Evolutionary conservation across 1,284 basidiomycete species (phyloP).

Genomic region (Schizopora paradoxa): DNA sequence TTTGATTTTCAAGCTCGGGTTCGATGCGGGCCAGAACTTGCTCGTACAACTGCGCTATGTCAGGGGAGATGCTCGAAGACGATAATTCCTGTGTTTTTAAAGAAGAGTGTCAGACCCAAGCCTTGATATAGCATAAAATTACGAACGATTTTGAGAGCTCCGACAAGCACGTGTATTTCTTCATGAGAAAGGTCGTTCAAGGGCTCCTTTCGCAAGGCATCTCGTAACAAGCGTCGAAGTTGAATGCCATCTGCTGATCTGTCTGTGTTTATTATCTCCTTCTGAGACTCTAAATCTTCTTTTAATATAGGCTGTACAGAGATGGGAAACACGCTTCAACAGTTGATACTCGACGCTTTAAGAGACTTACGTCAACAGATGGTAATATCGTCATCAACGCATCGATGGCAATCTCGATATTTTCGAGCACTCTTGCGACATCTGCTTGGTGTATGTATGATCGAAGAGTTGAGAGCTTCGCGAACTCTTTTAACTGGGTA

Average conservation of each 20-base stretch:
- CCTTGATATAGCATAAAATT: constrained; percentile 2
- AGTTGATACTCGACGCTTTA: not conserved
- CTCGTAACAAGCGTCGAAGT: constrained; percentile 10
- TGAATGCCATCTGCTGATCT: constrained; percentile 9
- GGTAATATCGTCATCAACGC: constrained; percentile 1
- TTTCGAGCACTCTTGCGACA: constrained; percentile 6
- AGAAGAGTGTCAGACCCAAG: constrained; percentile 1
- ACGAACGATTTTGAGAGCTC: constrained; percentile 8
- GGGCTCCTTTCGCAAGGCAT: constrained; percentile 7
- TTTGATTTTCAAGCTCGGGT: not conserved
- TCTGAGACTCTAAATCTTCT: constrained; percentile 13
- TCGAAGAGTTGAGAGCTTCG: constrained; percentile 4
- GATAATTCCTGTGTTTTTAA: not conserved
- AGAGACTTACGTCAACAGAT: constrained; percentile 9
- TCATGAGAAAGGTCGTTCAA: not conserved
- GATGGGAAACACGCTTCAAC: not conserved
- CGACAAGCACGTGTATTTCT: constrained; percentile 3
- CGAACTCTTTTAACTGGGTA: not conserved
- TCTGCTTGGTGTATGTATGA: constrained; percentile 14
- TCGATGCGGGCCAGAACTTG: constrained; percentile 6
- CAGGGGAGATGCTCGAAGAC: not conserved
- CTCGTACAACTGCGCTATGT: constrained; percentile 6
- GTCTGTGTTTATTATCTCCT: constrained; percentile 14
- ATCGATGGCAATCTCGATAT: constrained; percentile 5
- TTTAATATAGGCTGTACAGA: constrained; percentile 6